Evolutionary conservation across 805 yeast species (phyloP).

Genomic region (Yarrowia phangngaensis): DNA sequence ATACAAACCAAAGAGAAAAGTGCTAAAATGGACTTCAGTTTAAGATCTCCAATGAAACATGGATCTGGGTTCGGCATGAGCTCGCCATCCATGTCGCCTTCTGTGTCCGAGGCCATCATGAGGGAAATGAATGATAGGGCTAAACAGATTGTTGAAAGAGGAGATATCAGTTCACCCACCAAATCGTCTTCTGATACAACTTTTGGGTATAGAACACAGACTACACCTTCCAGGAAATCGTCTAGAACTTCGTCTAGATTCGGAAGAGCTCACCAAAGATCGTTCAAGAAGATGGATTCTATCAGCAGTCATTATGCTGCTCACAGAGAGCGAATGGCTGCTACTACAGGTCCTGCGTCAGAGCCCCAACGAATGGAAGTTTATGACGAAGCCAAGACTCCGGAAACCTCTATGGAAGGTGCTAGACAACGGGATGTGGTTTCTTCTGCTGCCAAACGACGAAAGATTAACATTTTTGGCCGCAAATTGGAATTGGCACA

Average conservation of each 20-base stretch:
- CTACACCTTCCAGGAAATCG: neutral
- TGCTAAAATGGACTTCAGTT: slow-evolving; percentile 6
- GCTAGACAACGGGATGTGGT: slow-evolving; percentile 9
- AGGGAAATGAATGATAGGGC: slow-evolving; percentile 23
- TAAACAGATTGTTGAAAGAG: slow-evolving; percentile 3
- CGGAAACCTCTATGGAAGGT: neutral
- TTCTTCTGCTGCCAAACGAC: slow-evolving; percentile 20
- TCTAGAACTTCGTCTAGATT: neutral
- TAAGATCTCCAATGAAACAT: slow-evolving; percentile 15
- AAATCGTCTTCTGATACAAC: neutral
- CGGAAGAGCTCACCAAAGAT: slow-evolving; percentile 16
- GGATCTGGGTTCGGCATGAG: slow-evolving; percentile 14
- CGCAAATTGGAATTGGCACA: slow-evolving; percentile 20
- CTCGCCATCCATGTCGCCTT: slow-evolving; percentile 19
- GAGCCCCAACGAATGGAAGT: slow-evolving; percentile 11
- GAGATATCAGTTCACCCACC: neutral
- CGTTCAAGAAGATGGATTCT: slow-evolving; percentile 24
- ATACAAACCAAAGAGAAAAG: neutral
- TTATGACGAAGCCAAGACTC: slow-evolving; percentile 6
- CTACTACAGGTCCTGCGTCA: too few species aligned
- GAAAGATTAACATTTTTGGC: slow-evolving; percentile 23
- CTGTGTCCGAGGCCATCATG: slow-evolving; percentile 10
- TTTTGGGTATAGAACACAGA: neutral
- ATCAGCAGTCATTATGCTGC: slow-evolving; percentile 22
- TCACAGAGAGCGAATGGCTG: slow-evolving; percentile 5